These are phyloP conservation scores for Hypomyces perniciosus DNA, from an alignment of 2,329 filamentous ascomycete genomes.

Conservation along the genomic window DNA sequence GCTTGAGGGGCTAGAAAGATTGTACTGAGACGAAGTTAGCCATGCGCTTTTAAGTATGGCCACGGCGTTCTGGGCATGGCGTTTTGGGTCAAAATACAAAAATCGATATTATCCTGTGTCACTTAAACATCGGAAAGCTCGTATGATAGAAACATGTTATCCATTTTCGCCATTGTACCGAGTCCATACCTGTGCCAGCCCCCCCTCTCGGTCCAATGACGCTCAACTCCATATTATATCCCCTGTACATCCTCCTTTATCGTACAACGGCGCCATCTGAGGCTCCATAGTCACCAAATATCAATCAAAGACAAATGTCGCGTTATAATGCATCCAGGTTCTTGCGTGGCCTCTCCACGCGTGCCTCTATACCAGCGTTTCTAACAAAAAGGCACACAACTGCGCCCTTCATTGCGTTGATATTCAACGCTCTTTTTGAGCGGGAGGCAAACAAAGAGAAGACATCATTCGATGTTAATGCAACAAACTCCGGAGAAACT, in stretches of 20 bases:
- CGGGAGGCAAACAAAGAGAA: background rate
- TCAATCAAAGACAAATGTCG: background rate
- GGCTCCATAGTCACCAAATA: background rate
- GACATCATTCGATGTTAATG: background rate
- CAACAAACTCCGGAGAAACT: background rate
- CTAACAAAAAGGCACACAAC: background rate
- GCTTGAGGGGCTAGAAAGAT: conserved; percentile 8
- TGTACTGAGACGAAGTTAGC: background rate
- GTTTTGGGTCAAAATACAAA: conserved; percentile 23
- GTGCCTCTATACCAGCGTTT: background rate
- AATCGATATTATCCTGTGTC: conserved; percentile 6
- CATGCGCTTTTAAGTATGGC: conserved; percentile 17
- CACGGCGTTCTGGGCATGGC: conserved; percentile 26
- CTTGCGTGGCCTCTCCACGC: background rate
- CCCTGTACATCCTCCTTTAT: conserved; percentile 17
- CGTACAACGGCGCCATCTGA: conserved; percentile 17
- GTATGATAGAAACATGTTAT: conserved; percentile 7
- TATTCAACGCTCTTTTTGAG: background rate
- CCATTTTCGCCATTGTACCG: conserved; percentile 11
- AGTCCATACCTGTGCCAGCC: conserved; percentile 14
- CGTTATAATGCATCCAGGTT: background rate
- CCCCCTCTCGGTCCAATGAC: conserved; percentile 15
- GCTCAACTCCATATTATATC: conserved; percentile 17
- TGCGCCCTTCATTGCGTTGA: background rate
- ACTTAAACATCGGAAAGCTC: conserved; percentile 4